Percentiles rank a stretch among this genome's conserved stretches.
Evolutionary conservation across 768 basidiomycete species (phyloP).

Genomic region (Epithele typhae): DNA sequence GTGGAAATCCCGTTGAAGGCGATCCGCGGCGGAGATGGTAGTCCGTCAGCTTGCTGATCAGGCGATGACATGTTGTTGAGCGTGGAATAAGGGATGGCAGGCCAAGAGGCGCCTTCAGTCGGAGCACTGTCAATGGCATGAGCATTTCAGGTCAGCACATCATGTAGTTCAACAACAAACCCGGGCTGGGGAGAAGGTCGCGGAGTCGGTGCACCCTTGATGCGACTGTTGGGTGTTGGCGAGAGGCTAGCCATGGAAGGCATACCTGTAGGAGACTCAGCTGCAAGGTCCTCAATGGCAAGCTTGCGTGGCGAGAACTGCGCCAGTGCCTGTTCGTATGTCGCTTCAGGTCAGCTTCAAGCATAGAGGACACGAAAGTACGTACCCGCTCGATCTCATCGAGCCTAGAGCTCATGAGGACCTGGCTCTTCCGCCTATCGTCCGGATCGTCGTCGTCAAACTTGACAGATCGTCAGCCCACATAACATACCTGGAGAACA

Average conservation of each 20-base stretch:
- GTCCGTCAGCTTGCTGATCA: slow-evolving; percentile 21
- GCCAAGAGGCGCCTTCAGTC: slow-evolving; percentile 29
- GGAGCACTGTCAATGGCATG: slow-evolving; percentile 9
- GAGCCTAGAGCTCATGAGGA: slow-evolving; percentile 66
- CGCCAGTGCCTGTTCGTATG: slow-evolving; percentile 17
- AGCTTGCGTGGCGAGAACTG: slow-evolving; percentile 24
- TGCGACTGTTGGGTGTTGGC: slow-evolving; percentile 10
- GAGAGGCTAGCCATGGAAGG: slow-evolving; percentile 14
- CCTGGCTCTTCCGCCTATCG: slow-evolving; percentile 71
- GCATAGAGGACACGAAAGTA: slow-evolving; percentile 5
- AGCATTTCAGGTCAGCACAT: slow-evolving; percentile 9
- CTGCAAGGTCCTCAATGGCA: slow-evolving; percentile 17
- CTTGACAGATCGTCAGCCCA: slow-evolving; percentile 32
- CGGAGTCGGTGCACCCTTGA: slow-evolving; percentile 1
- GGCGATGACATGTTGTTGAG: slow-evolving; percentile 23
- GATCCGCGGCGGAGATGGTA: slow-evolving; percentile 55
- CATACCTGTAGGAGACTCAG: slow-evolving; percentile 15
- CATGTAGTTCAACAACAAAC: slow-evolving; percentile 8
- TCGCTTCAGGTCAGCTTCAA: not conserved
- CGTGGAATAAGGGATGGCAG: slow-evolving; percentile 41
- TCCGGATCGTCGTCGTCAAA: slow-evolving; percentile 69
- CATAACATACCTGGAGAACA: not conserved
- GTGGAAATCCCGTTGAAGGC: slow-evolving; percentile 69
- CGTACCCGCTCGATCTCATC: slow-evolving; percentile 74
- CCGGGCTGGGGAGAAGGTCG: slow-evolving; percentile 13